Evolutionary conservation across 2,329 filamentous ascomycete genomes (phyloP).

Genomic region (Colletotrichum cordylinicola): DNA sequence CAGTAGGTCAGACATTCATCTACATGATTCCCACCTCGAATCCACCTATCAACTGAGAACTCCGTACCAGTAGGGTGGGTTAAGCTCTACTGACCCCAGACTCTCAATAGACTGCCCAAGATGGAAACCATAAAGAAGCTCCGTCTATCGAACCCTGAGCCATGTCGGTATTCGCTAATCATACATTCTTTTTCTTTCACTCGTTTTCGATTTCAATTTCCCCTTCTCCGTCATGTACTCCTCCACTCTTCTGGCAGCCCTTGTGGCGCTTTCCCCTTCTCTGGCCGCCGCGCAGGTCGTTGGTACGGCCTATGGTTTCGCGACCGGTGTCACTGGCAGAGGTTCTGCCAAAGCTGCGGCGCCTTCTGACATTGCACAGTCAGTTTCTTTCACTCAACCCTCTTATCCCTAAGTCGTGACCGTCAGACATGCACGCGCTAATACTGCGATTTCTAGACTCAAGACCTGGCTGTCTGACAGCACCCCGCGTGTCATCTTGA

Average conservation of each 20-base stretch:
- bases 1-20: neutral
- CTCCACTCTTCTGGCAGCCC: neutral
- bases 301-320: constrained; percentile 33
- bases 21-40: neutral
- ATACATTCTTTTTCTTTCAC: neutral
- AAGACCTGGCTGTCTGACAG: constrained; percentile 13
- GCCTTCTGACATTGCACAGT: constrained; percentile 9
- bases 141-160: neutral
- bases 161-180: neutral
- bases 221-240: neutral
- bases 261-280: constrained; percentile 22
- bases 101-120: neutral
- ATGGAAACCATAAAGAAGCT: neutral
- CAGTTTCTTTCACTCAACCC: neutral
- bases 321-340: constrained; percentile 2
- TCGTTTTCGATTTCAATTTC: neutral
- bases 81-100: neutral
- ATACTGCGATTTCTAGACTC: constrained; percentile 29
- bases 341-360: neutral
- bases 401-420: neutral
- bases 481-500: constrained; percentile 58
- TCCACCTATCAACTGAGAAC: neutral
- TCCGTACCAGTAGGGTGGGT: neutral
- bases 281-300: constrained; percentile 29
- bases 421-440: neutral